phyloP scores from a whole-genome alignment of 129 eudicot species.

The Mikania micrantha region DNA sequence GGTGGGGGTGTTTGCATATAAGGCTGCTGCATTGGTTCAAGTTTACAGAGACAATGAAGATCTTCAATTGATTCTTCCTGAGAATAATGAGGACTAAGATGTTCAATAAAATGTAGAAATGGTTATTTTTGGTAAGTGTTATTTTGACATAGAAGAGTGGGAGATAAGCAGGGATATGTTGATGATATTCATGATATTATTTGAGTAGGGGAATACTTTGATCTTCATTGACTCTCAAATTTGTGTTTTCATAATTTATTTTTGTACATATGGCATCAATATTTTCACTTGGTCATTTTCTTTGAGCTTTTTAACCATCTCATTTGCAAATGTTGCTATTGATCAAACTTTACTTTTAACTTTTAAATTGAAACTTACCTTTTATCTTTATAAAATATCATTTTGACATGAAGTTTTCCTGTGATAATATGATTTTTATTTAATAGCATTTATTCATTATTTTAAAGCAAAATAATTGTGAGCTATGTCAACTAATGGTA shows the following conservation, averaged over 20 bases:
- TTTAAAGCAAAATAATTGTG: no score
- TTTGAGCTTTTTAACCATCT: not conserved
- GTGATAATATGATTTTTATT: no score
- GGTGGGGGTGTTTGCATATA: conserved; percentile 91
- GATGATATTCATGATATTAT: not conserved
- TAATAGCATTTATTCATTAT: no score
- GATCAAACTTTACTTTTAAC: no score
- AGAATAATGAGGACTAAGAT: conserved; percentile 23
- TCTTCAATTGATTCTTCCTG: conserved; percentile 55
- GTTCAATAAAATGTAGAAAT: not conserved
- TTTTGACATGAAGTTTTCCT: no score
- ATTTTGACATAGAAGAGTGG: not conserved
- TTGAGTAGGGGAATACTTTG: not conserved
- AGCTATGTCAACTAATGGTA: no score
- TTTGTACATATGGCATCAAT: not conserved
- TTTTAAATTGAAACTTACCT: no score
- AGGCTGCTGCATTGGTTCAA: conserved; percentile 96
- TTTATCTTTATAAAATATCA: no score
- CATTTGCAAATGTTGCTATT: no score
- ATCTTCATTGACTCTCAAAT: not conserved
- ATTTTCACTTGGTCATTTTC: not conserved
- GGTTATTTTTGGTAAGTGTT: not conserved
- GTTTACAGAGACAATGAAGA: conserved; percentile 75
- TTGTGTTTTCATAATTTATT: not conserved
- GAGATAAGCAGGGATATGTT: no score